Base-by-base conservation (phyloP, 352 stramenopile genomes). In the Pythium sp. region DNA sequence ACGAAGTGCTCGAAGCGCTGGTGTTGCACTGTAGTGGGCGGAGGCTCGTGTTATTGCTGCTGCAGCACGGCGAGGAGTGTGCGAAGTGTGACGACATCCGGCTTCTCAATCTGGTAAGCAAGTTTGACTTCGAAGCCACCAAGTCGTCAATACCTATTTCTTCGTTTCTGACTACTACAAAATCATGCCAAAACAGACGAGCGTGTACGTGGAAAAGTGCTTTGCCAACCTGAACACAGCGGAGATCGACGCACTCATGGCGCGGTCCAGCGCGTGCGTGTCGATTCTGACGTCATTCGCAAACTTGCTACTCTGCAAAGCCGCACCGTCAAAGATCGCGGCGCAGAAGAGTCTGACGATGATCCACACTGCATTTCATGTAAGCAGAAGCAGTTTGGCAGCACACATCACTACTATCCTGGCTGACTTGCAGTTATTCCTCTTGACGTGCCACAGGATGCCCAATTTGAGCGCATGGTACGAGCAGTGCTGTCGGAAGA, bases 151-250 rank as follows among this genome's bases (percentile, higher is more conserved):
- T 18, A 55, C 7, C 24, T 41, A 26, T n/a, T 14, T n/a, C 15
- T 9, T 47, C 15, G 6, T 47, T 20, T 5, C 49, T 57, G 12
- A 58, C 24, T 58, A 12, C 54, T 26, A 26, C 24, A 9, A 22
- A 20, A 9, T 30, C 9, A 43, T 28, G 5, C 11, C 34, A 43
- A 3, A 38, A 5, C n/a, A 90, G 81, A 79, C 79, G 0, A 82
- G 74, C 22, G 61, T 88, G 55, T 90, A 90, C 54, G 73, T 87
- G 1, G 81, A 88, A 43, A 90, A 88, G 60, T 86, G 79, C n/a
- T 64, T 88, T 47, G 26, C n/a, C 9, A 78, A 72, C n/a, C 72
- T 84, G 66, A 78, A 71, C 41, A 70, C 73, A 0, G 30, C 60
- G 0, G 74, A 79, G 8, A 67, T 80, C 58, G 41, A 70, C 1